Conservation (phyloP, 768 basidiomycete genomes). For the Lentinula boryana region DNA sequence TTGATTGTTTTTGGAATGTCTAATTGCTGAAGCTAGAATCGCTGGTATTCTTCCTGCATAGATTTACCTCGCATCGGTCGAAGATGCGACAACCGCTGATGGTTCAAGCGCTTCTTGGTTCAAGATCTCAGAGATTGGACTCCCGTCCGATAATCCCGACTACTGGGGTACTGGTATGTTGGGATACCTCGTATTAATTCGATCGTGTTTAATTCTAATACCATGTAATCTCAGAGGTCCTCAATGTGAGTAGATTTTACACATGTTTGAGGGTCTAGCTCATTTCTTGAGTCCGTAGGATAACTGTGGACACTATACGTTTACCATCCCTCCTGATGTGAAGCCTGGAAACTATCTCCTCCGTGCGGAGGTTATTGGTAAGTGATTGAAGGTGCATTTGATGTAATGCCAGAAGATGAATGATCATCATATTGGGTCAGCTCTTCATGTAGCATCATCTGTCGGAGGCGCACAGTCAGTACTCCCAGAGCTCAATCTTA, state of each 20-base stretch:
- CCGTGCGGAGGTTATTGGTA: constrained; percentile 42
- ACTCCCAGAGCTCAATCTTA: background rate
- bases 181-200: background rate
- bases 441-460: constrained; percentile 35
- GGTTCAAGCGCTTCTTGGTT: constrained; percentile 41
- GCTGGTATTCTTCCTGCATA: constrained; percentile 2
- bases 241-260: constrained; percentile 18
- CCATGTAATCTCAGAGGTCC: constrained; percentile 18
- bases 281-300: constrained; percentile 20
- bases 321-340: constrained; percentile 36
- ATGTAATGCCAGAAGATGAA: background rate
- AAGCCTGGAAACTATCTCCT: constrained; percentile 40
- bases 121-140: constrained; percentile 43
- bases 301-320: constrained; percentile 50
- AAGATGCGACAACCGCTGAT: constrained; percentile 36
- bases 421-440: constrained; percentile 11
- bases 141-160: constrained; percentile 42
- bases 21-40: background rate
- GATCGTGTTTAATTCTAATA: background rate
- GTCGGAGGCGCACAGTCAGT: constrained; percentile 33
- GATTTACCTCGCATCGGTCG: constrained; percentile 45
- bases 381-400: constrained; percentile 7
- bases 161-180: constrained; percentile 36
- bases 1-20: background rate
- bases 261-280: background rate